These are phyloP conservation scores for Hymenoscyphus salicellus DNA, from an alignment of 2,329 filamentous ascomycete genomes.

Conservation along the genomic window DNA sequence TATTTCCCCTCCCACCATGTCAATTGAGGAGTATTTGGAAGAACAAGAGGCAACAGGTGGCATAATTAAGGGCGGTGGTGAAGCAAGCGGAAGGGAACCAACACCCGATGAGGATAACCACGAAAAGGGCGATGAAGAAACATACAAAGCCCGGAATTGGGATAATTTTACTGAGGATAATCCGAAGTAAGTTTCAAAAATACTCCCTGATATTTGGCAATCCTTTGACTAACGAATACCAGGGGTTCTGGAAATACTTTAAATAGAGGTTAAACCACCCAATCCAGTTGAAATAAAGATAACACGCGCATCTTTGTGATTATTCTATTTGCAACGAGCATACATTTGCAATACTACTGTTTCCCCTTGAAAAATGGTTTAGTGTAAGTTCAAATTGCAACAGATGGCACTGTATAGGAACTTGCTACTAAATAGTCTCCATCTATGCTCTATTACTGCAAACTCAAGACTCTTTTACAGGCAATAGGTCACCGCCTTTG, in stretches of 20 bases:
- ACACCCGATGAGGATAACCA: constrained; percentile 87
- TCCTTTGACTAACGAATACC: constrained; percentile 10
- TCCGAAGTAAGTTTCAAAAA: constrained; percentile 51
- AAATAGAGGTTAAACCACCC: constrained; percentile 60
- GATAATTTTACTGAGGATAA: constrained; percentile 93
- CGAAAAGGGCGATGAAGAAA: constrained; percentile 84
- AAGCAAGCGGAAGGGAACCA: constrained; percentile 63
- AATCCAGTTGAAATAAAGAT: background rate
- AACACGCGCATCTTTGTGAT: background rate
- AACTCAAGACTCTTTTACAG: too few relatives aligned
- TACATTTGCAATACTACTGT: too few relatives aligned
- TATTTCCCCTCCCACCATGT: constrained; percentile 95
- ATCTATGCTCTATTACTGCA: too few relatives aligned
- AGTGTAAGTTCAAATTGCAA: too few relatives aligned
- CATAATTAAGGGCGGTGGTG: constrained; percentile 87
- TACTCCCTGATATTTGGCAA: too few relatives aligned
- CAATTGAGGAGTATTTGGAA: constrained; percentile 93
- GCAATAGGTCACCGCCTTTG: too few relatives aligned
- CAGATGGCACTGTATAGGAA: too few relatives aligned
- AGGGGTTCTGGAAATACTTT: constrained; percentile 75
- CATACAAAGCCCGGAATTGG: constrained; percentile 90
- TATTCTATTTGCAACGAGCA: too few relatives aligned
- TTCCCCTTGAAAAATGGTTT: too few relatives aligned
- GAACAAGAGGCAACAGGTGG: constrained; percentile 82
- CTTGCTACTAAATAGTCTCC: too few relatives aligned